These are phyloP conservation scores for Lentinula lateritia DNA, from an alignment of 768 basidiomycete species.

Conservation along the genomic window DNA sequence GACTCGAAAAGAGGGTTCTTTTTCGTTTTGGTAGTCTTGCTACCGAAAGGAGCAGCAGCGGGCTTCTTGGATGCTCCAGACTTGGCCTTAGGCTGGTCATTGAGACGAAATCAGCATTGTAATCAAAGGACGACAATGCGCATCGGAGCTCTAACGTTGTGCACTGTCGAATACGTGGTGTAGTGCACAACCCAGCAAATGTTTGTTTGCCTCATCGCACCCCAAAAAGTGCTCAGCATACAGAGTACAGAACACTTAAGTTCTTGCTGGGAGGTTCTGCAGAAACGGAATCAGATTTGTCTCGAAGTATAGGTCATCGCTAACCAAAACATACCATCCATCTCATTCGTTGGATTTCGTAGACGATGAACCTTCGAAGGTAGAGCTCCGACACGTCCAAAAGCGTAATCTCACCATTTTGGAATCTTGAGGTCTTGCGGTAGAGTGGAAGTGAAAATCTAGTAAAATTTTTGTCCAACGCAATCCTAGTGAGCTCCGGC, in stretches of 20 bases:
- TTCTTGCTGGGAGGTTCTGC: slow-evolving; percentile 17
- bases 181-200: background rate
- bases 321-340: slow-evolving; percentile 46
- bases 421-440: background rate
- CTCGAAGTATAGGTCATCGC: slow-evolving; percentile 34
- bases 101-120: slow-evolving; percentile 64
- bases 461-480: background rate
- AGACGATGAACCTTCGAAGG: slow-evolving; percentile 30
- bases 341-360: slow-evolving; percentile 21
- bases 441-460: background rate
- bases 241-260: slow-evolving; percentile 9
- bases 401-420: slow-evolving; percentile 48
- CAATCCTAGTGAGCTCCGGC: background rate
- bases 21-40: slow-evolving; percentile 66
- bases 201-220: background rate
- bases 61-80: slow-evolving; percentile 76
- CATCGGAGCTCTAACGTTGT: slow-evolving; percentile 55
- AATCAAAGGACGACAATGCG: slow-evolving; percentile 24
- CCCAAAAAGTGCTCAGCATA: slow-evolving; percentile 30
- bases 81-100: slow-evolving; percentile 87
- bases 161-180: background rate
- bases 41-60: slow-evolving; percentile 78
- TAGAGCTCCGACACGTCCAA: slow-evolving; percentile 31
- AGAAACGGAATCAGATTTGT: slow-evolving; percentile 10
- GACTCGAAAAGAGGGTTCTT: slow-evolving; percentile 96